Evolutionary conservation across 345 rosid species (phyloP).

Genomic region (Citrus hindsii): DNA sequence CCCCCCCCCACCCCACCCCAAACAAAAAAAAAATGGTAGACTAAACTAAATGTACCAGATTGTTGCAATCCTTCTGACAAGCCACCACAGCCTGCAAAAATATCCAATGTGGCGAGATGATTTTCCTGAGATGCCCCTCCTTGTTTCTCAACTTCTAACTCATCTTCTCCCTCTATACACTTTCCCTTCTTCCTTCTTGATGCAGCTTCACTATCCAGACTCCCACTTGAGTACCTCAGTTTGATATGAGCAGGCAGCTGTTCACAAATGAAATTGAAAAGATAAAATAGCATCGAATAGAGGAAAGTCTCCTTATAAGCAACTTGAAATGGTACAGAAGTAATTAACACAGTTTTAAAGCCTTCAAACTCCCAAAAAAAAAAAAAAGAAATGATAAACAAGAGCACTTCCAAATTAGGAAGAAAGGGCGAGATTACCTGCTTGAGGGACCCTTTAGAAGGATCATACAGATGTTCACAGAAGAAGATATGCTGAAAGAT

Average conservation of each 20-base stretch:
- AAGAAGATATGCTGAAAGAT: conserved; percentile 73
- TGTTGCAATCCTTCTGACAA: conserved; percentile 64
- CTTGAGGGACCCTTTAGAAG: conserved; percentile 63
- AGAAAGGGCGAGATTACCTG: conserved; percentile 39
- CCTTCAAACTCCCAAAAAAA: background rate
- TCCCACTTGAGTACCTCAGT: conserved; percentile 40
- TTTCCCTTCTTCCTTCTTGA: conserved; percentile 78
- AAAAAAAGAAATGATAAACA: too few species aligned
- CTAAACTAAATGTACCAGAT: conserved; percentile 40
- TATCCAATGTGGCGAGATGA: conserved; percentile 62
- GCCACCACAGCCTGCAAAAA: conserved; percentile 91
- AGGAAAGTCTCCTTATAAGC: background rate
- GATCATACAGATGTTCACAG: conserved; percentile 74
- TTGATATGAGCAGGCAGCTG: conserved; percentile 63
- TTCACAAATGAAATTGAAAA: conserved; percentile 11
- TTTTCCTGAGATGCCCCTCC: conserved; percentile 28
- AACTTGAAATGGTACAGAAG: background rate
- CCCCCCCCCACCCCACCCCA: too few species aligned
- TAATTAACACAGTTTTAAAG: background rate
- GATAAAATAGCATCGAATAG: background rate
- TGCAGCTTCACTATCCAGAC: conserved; percentile 38
- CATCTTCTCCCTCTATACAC: conserved; percentile 49
- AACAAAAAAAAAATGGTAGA: background rate
- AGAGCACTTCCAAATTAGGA: background rate
- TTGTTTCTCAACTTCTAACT: conserved; percentile 30